These are phyloP conservation scores for Aristolochia fimbriata DNA, from an alignment of 164 flowering plant species.

Conservation along the genomic window DNA sequence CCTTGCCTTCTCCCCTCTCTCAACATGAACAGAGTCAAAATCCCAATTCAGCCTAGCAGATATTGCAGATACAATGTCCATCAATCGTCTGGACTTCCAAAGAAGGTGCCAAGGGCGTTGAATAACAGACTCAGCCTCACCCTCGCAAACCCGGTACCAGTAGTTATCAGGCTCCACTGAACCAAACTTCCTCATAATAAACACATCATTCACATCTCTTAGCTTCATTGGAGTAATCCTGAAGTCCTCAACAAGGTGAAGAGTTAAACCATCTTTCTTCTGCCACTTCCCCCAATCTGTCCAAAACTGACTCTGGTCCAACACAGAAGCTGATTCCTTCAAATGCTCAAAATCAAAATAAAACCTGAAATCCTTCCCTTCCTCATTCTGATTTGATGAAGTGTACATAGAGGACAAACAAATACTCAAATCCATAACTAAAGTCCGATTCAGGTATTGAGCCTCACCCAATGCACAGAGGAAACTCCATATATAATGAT, in stretches of 20 bases:
- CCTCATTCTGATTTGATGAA: conserved; percentile 65
- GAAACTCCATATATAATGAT: conserved; percentile 89
- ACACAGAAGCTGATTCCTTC: conserved; percentile 63
- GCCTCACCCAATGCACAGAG: conserved; percentile 91
- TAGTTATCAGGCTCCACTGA: conserved; percentile 65
- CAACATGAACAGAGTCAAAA: conserved; percentile 78
- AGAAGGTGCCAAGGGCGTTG: conserved; percentile 84
- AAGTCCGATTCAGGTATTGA: conserved; percentile 79
- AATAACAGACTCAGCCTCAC: conserved; percentile 74
- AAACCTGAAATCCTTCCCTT: conserved; percentile 86
- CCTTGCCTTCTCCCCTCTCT: conserved; percentile 78
- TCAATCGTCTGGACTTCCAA: conserved; percentile 58
- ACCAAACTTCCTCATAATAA: conserved; percentile 93
- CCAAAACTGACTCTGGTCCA: conserved; percentile 83
- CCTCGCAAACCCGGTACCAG: conserved; percentile 95
- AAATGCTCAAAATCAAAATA: conserved; percentile 93
- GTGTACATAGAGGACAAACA: conserved; percentile 71
- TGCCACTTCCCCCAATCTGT: conserved; percentile 71
- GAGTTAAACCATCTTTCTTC: conserved; percentile 39
- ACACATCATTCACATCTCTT: conserved; percentile 39
- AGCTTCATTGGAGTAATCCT: conserved; percentile 79
- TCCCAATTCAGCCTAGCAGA: conserved; percentile 35
- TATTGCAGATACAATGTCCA: conserved; percentile 24
- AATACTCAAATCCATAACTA: conserved; percentile 67
- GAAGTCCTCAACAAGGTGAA: conserved; percentile 71